A percentile compares a stretch with the other conserved stretches of the same genome.
These are phyloP conservation scores for Trichoderma koningii DNA, from an alignment of 2,329 filamentous ascomycete genomes.

Conservation along the genomic window DNA sequence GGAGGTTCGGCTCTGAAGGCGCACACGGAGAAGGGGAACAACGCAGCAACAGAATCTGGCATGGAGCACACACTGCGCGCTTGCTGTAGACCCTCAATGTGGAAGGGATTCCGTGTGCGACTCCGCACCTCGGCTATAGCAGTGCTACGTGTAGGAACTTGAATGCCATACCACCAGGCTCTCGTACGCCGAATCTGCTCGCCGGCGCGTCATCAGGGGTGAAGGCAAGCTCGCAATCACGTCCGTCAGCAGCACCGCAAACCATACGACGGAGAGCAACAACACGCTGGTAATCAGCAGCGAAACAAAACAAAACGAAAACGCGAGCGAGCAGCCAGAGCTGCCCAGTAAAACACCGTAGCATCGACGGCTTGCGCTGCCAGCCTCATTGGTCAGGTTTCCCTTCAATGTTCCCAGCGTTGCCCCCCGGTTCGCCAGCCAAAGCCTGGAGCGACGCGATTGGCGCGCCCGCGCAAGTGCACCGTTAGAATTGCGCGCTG, in stretches of 20 bases:
- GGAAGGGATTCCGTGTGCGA: not conserved
- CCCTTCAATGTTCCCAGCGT: not conserved
- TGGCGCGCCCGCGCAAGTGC: slow-evolving; percentile 11
- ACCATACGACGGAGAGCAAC: no score
- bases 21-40: not conserved
- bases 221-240: not conserved
- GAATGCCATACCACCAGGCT: not conserved
- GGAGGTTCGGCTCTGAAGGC: not conserved
- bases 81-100: not conserved
- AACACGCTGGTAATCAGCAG: not conserved
- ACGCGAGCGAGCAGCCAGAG: not conserved
- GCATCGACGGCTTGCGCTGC: slow-evolving; percentile 12
- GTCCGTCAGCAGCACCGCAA: not conserved
- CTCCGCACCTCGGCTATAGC: not conserved
- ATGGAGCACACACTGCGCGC: not conserved
- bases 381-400: slow-evolving; percentile 24
- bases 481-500: slow-evolving; percentile 15
- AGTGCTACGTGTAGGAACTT: not conserved
- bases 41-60: no score
- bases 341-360: not conserved
- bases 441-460: slow-evolving; percentile 20
- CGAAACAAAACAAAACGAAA: slow-evolving; percentile 2
- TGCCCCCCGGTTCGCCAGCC: slow-evolving; percentile 16
- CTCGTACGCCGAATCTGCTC: not conserved
- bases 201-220: not conserved